Evolutionary conservation across 345 rosid genomes (phyloP).

Genomic region (Euphorbia lathyris): DNA sequence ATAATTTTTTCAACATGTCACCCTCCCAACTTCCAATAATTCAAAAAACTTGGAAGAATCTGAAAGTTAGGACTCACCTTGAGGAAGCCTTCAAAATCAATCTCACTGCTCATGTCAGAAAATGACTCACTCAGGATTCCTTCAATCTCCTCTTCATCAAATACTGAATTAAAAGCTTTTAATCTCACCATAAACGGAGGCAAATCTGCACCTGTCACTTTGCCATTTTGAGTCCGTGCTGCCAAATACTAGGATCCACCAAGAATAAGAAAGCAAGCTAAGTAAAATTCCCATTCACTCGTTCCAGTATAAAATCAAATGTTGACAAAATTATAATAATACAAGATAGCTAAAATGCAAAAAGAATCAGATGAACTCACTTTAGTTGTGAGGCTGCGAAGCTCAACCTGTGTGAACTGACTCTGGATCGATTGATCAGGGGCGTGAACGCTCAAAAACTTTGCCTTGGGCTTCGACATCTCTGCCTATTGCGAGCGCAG

Average conservation of each 20-base stretch:
- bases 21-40: conserved; percentile 1
- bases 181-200: conserved; percentile 59
- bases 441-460: conserved; percentile 61
- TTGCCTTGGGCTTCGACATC: conserved; percentile 44
- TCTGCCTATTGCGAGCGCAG: conserved; percentile 21
- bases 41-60: conserved; percentile 1
- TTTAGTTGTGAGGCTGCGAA: conserved; percentile 75
- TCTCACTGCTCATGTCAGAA: conserved; percentile 43
- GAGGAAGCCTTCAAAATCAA: conserved; percentile 77
- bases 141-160: conserved; percentile 63
- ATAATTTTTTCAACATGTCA: conserved; percentile 19
- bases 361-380: conserved; percentile 35
- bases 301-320: neutral
- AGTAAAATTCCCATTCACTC: neutral
- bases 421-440: conserved; percentile 85
- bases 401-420: conserved; percentile 87
- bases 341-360: conserved; percentile 3
- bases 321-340: neutral
- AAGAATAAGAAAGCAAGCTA: neutral
- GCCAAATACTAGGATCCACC: conserved; percentile 46
- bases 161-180: conserved; percentile 50
- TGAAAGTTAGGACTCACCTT: conserved; percentile 41
- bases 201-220: conserved; percentile 53
- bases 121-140: conserved; percentile 40
- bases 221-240: conserved; percentile 57